Conservation (phyloP, 2,329 filamentous ascomycete species). For the Chaetomiaceae sp. region DNA sequence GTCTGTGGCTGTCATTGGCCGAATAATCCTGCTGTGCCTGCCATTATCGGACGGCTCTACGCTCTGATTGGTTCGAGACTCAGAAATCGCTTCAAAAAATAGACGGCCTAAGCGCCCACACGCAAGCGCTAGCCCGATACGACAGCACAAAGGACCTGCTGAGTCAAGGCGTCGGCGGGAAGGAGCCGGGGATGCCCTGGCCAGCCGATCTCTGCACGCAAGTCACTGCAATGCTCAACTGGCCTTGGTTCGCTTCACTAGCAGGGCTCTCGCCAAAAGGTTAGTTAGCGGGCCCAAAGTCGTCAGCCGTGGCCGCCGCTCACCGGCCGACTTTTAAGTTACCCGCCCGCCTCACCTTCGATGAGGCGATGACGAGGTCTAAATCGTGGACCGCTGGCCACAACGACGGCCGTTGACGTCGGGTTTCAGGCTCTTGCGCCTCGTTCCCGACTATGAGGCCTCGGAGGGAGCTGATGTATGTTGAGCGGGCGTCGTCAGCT, state of each 20-base stretch:
- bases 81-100: constrained; percentile 20
- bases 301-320: constrained; percentile 1
- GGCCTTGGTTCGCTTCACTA: no score
- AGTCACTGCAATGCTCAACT: background rate
- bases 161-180: constrained; percentile 9
- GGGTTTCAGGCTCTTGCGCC: background rate
- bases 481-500: constrained; percentile 1
- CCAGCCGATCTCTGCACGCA: constrained; percentile 12
- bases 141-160: background rate
- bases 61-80: constrained; percentile 28
- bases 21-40: constrained; percentile 30
- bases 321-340: constrained; percentile 7
- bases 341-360: background rate
- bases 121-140: constrained; percentile 22
- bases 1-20: constrained; percentile 28
- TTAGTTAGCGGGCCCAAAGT: no score
- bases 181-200: constrained; percentile 9
- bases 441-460: background rate
- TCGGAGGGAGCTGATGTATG: constrained; percentile 12
- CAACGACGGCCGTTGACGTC: background rate
- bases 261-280: no score
- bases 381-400: constrained; percentile 1
- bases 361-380: background rate
- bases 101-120: constrained; percentile 28
- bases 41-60: constrained; percentile 24